Conservation (phyloP, 495 filamentous ascomycete species). For the Chaetomium tenue region DNA sequence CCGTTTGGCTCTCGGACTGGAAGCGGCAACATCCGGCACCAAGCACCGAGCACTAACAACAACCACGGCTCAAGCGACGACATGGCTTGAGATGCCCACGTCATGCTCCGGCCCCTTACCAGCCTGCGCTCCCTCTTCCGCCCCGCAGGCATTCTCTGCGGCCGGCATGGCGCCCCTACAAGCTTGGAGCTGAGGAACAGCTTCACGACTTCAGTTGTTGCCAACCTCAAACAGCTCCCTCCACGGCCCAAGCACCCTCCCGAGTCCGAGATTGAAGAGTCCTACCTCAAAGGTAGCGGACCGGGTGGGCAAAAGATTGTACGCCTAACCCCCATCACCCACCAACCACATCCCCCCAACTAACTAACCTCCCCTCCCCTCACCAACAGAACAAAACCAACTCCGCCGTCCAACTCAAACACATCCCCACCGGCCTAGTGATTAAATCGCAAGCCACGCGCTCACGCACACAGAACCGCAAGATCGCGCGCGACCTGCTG, state of each 20-base stretch:
- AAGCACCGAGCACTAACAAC: background rate
- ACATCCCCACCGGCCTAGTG: slow-evolving; percentile 83
- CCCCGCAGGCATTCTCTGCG: background rate
- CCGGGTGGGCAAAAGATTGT: slow-evolving; percentile 96
- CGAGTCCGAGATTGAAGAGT: slow-evolving; percentile 75
- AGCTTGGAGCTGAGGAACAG: background rate
- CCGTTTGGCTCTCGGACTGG: background rate
- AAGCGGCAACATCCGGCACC: slow-evolving; percentile 8
- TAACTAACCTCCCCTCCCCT: background rate
- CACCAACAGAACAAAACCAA: slow-evolving; percentile 82
- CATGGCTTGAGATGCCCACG: slow-evolving; percentile 6
- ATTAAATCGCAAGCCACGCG: slow-evolving; percentile 91
- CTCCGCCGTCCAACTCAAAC: slow-evolving; percentile 90
- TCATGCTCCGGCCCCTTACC: slow-evolving; percentile 17
- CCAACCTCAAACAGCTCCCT: slow-evolving; percentile 53
- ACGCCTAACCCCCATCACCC: slow-evolving; percentile 17
- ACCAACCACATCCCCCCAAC: background rate
- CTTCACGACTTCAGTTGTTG: slow-evolving; percentile 20
- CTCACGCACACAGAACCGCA: slow-evolving; percentile 83
- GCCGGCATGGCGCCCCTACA: background rate
- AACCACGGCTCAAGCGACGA: slow-evolving; percentile 1
- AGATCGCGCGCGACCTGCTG: slow-evolving; percentile 74
- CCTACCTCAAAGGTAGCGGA: slow-evolving; percentile 87
- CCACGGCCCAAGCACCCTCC: slow-evolving; percentile 66
- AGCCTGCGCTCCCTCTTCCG: background rate